phyloP scores from a whole-genome alignment of 805 yeast genomes.

The Deakozyma indianensis region DNA sequence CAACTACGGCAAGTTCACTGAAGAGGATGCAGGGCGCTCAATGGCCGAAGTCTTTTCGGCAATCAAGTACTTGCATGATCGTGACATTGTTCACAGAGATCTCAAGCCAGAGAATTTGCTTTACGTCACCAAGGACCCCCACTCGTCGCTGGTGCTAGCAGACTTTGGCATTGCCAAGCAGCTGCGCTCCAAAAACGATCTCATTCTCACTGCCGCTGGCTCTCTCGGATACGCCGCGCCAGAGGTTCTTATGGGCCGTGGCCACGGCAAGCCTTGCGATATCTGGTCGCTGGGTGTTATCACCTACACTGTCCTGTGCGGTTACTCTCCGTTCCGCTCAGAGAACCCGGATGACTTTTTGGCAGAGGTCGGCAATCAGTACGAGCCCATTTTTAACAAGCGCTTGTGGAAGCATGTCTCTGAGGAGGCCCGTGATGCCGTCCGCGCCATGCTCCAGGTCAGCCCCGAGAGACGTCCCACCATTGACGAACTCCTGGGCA shows the following conservation, averaged over 20 bases:
- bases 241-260: conserved; percentile 65
- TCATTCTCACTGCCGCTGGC: conserved; percentile 66
- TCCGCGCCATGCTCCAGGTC: conserved; percentile 51
- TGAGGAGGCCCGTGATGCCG: conserved; percentile 66
- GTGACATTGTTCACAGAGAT: conserved; percentile 82
- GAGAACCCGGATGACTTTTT: conserved; percentile 72
- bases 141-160: conserved; percentile 71
- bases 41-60: conserved; percentile 67
- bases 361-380: conserved; percentile 58
- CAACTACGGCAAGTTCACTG: conserved; percentile 71
- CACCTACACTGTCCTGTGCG: conserved; percentile 78
- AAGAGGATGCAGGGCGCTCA: conserved; percentile 68
- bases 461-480: conserved; percentile 71
- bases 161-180: conserved; percentile 93
- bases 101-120: conserved; percentile 88
- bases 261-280: conserved; percentile 93
- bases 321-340: conserved; percentile 82
- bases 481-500: conserved; percentile 60
- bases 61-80: conserved; percentile 57
- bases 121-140: conserved; percentile 44
- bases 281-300: conserved; percentile 93
- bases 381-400: conserved; percentile 71
- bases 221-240: conserved; percentile 97
- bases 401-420: conserved; percentile 79
- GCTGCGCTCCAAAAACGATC: conserved; percentile 43